Evolutionary conservation across 2,329 filamentous ascomycete species (phyloP).

Genomic region (Xylaria sp.): DNA sequence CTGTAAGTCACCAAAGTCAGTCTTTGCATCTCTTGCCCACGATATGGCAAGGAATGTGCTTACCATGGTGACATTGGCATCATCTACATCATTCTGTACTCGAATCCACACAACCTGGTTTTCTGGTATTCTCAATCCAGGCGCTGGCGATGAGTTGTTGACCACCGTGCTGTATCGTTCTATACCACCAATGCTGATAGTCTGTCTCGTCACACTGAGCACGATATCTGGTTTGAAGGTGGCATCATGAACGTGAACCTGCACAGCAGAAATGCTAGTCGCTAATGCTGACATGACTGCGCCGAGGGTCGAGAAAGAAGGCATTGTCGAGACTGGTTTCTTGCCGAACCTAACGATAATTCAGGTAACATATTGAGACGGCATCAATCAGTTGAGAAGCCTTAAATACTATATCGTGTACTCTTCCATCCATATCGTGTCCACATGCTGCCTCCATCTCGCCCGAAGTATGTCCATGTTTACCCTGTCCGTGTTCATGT

Average conservation of each 20-base stretch:
- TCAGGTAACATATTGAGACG: background rate
- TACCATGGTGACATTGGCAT: conserved; percentile 33
- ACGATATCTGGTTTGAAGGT: conserved; percentile 32
- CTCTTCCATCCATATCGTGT: background rate
- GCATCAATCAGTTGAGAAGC: background rate
- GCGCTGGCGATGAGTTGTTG: conserved; percentile 26
- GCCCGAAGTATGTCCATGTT: background rate
- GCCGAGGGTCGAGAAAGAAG: conserved; percentile 12
- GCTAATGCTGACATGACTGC: conserved; percentile 15
- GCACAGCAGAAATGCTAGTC: conserved; percentile 11
- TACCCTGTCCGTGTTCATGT: background rate
- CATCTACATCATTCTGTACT: conserved; percentile 30
- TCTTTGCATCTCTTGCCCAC: background rate
- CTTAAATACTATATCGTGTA: conserved; percentile 1
- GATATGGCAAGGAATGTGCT: background rate
- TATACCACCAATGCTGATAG: conserved; percentile 30
- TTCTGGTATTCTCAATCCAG: conserved; percentile 25
- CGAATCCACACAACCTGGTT: conserved; percentile 33
- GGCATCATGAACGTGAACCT: conserved; percentile 25
- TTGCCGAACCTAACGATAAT: background rate
- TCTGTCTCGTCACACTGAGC: conserved; percentile 32
- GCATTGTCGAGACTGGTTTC: conserved; percentile 12
- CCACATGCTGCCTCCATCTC: background rate
- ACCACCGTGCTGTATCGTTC: conserved; percentile 32
- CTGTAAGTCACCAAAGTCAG: conserved; percentile 16